Evolutionary conservation across 2,329 filamentous ascomycete species (phyloP), one percentile per base, ranked within the genome.

Genomic region (Rosellinia necatrix): DNA sequence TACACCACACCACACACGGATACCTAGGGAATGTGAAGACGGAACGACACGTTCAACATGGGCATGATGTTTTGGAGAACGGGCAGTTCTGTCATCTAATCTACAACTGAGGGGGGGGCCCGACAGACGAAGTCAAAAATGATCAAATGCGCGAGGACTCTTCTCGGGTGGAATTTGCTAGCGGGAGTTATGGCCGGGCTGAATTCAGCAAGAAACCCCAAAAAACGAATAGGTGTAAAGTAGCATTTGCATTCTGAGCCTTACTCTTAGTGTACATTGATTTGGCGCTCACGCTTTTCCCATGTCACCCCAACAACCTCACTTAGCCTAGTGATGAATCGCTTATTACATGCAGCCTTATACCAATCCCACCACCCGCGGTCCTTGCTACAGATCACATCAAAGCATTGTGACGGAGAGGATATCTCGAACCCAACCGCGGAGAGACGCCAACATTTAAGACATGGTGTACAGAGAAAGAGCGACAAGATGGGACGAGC

Each of bases 111-210:
- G 4, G 12, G 41, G 44, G 49, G 19, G 17, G n/a, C 12, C 30
- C 6, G 8, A 30, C 22, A n/a, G n/a, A 22, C n/a, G 21, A 32
- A 29, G n/a, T 10, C 7, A 22, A 17, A 43, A 25, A 38, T 43
- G 49, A 29, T 41, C 49, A 21, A 51, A 29, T 38, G 29, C 24
- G 43, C 19, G 37, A 49, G 19, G 25, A 49, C 34, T 27, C 38
- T 50, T 10, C 22, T 21, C 40, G 15, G 13, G 10, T 50, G 25
- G 41, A 44, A 46, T 53, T 55, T 54, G 46, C 30, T 32, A 57
- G 53, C 53, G 57, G 59, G 59, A 57, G 59, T 54, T 54, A 41
- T 54, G 56, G 19, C 37, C 43, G 43, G 21, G 34, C 27, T 19
- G 17, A 32, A 49, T 43, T 56, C 32, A 38, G 27, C 35, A 10